Percentiles rank a stretch among this genome's conserved stretches.
Conservation (phyloP, 345 rosid genomes). For the Eucalyptus microcorys region DNA sequence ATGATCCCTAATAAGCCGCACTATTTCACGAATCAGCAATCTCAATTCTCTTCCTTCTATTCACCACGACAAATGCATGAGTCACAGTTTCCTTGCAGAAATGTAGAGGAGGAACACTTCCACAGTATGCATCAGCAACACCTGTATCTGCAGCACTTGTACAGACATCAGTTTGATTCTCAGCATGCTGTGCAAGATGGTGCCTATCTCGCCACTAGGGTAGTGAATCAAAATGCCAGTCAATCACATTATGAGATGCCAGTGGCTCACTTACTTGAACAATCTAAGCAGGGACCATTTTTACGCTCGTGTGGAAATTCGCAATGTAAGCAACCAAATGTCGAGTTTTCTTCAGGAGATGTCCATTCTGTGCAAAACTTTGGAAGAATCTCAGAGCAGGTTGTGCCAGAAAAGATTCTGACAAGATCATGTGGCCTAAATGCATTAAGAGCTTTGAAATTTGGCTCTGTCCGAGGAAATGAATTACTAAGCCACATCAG, state of each 20-base stretch:
- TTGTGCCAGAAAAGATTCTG: constrained; percentile 49
- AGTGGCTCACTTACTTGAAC: neutral
- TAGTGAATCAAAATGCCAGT: constrained; percentile 10
- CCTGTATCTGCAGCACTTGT: constrained; percentile 27
- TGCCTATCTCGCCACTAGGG: constrained; percentile 9
- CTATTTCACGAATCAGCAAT: constrained; percentile 23
- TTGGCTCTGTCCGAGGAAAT: constrained; percentile 28
- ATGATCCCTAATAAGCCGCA: neutral
- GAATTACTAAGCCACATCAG: constrained; percentile 12
- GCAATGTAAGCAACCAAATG: constrained; percentile 7
- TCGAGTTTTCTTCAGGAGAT: constrained; percentile 2
- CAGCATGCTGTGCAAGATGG: constrained; percentile 18
- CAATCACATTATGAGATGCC: constrained; percentile 33
- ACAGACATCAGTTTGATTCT: constrained; percentile 17
- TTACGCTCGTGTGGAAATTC: constrained; percentile 12
- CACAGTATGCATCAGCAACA: constrained; percentile 27
- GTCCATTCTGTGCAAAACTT: constrained; percentile 3
- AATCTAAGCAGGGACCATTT: constrained; percentile 16
- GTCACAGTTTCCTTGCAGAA: constrained; percentile 30
- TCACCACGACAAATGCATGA: constrained; percentile 23
- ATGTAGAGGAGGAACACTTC: constrained; percentile 33
- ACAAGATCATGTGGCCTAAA: constrained; percentile 46
- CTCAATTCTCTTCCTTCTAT: constrained; percentile 23
- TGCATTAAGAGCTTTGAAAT: constrained; percentile 35
- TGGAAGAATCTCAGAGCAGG: constrained; percentile 22